Evolutionary conservation across 192 early-diverging fungal species (phyloP).

Genomic region (Coemansia aciculifera): DNA sequence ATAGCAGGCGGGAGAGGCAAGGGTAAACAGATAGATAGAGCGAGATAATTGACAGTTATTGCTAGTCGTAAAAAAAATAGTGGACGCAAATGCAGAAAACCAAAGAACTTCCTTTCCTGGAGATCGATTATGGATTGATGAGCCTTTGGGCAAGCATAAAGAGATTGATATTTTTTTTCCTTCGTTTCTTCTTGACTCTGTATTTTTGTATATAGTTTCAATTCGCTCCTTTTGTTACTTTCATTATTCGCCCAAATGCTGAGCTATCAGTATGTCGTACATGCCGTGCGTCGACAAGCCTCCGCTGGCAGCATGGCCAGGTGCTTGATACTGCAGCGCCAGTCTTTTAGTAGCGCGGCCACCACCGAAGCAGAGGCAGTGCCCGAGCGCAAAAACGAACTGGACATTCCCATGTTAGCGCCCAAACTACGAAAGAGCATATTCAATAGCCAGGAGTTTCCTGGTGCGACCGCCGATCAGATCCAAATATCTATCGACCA

Average conservation of each 20-base stretch:
- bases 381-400: constrained; percentile 41
- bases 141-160: background rate
- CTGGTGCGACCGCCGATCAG: constrained; percentile 33
- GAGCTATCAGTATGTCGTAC: background rate
- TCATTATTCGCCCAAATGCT: constrained; percentile 1
- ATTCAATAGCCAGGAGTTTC: constrained; percentile 26
- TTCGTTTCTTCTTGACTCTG: background rate
- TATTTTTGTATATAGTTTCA: background rate
- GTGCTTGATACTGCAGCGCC: background rate
- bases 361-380: background rate
- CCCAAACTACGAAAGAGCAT: constrained; percentile 35
- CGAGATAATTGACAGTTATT: too few species aligned
- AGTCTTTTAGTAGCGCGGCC: background rate
- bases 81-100: too few species aligned
- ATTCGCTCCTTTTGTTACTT: background rate
- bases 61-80: too few species aligned
- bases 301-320: background rate
- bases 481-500: constrained; percentile 41
- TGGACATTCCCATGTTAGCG: constrained; percentile 53
- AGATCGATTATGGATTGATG: background rate
- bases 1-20: background rate
- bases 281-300: background rate
- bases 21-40: background rate
- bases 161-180: background rate
- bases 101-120: too few species aligned